Evolutionary conservation across 805 yeast genomes (phyloP), one percentile per base, ranked within the genome.

Genomic region (Saturnispora quitensis): DNA sequence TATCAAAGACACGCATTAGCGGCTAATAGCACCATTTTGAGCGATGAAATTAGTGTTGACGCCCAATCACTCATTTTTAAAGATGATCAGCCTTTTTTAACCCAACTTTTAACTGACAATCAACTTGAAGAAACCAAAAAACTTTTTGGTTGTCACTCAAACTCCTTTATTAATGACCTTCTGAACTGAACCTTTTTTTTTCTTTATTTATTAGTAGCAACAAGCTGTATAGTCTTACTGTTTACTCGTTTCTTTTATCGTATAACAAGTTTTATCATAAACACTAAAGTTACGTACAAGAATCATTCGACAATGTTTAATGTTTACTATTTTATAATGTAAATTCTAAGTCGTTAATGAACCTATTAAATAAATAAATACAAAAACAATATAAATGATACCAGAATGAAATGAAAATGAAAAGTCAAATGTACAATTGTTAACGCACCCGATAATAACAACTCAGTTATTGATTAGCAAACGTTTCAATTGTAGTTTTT

Each of bases 1-100:
- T 69, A 63, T 55, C 54, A 58, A 8, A 59, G 73, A 54, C 63
- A 61, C 40, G 70, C 69, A 1, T 49, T 63, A 6, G 68, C 68
- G 8, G 62, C 53, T 10, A 67, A 68, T 47, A 67, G 66, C 1
- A 59, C 61, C 5, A 48, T 70, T 34, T 54, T 61, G 5, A 63
- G 59, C 47, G 72, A 68, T 54, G 60, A 56, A 35, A 47, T 56
- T 9, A 60, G 33, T 20, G 13, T 31, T 18, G n/a, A 27, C n/a
- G 43, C 31, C 9, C 22, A 17, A 25, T 18, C 20, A 25, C 28
- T 7, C 5, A 24, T 22, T n/a, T 24, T 25, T 9, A 18, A 33
- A 33, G 20, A 33, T 13, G n/a, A 25, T 10, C 44, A 36, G 27
- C 18, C 7, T 17, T 27, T 10, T 5, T 24, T 43, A 7, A 10